Base-by-base conservation (phyloP, 2,329 filamentous ascomycete species). In the Penicillium sp. region DNA sequence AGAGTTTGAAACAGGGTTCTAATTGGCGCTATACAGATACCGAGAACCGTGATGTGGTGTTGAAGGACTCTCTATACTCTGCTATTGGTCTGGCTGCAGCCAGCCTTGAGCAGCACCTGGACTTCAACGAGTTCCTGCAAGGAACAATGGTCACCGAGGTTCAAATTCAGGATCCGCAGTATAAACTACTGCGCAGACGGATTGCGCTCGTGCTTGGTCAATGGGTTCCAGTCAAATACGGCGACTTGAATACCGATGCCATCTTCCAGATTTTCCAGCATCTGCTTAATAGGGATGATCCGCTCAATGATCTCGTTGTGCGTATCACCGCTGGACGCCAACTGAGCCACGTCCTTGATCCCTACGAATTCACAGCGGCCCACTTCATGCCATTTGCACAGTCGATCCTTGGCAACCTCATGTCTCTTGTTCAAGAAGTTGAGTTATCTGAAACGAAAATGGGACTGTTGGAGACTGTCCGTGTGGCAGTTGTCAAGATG, bases 11-110 rank as follows among this genome's bases (percentile, higher is more conserved):
- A 7, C 29, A 20, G 18, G 8, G 9, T 34, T 20, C n/a, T 29
- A 22, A 39, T 38, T 20, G 36, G 4, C n/a, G 6, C 16, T 8
- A 4, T 8, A n/a, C 20, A 47, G 44, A 32, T 14, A 74, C 75
- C 4, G 72, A 80, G 9, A 82, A 82, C 50, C 75, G 76, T 34
- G 83, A 93, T 53, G 79, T 97, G 10, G 77, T 93, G 13, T 82
- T 87, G 49, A 97, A 96, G 65, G 93, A 98, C 65, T 91, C 91
- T 0, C 83, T 97, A 0, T 98, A 98, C 63, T 94, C 88, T 4
- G 89, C 91, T 9, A 85, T 98, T 71, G 90, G 91, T 2, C 77
- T 96, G 41, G 82, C 93, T 0, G 87, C 90, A 1, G 78, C 87
- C 1, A 83, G 90, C 31, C 73, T 97, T 13, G 77, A 84, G 49